Evolutionary conservation across 805 yeast species (phyloP).

Genomic region (Groenewaldozyma tartarivorans): DNA sequence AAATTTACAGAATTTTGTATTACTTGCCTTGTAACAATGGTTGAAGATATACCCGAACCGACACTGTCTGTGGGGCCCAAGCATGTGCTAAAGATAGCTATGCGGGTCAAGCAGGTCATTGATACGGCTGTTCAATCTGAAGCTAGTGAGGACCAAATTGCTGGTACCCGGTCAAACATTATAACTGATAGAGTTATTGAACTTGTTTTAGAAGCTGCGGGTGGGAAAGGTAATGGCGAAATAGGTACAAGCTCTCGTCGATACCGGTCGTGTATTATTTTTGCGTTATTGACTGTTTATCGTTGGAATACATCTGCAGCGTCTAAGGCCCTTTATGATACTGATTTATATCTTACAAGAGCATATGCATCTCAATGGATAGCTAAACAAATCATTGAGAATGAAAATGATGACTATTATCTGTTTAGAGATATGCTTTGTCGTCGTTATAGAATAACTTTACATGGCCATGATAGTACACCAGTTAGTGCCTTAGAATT

Average conservation of each 20-base stretch:
- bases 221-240: conserved; percentile 59
- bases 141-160: conserved; percentile 41
- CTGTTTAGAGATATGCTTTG: conserved; percentile 69
- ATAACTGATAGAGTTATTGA: conserved; percentile 49
- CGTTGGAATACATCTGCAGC: conserved; percentile 66
- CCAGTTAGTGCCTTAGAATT: conserved; percentile 75
- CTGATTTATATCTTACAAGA: conserved; percentile 49
- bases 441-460: conserved; percentile 58
- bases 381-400: conserved; percentile 62
- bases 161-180: conserved; percentile 48
- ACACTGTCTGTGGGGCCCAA: conserved; percentile 4
- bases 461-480: conserved; percentile 48
- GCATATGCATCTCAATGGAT: conserved; percentile 64
- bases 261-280: conserved; percentile 58
- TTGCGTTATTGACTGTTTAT: conserved; percentile 64
- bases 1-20: too few species aligned
- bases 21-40: too few species aligned
- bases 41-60: neutral
- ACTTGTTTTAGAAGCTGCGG: conserved; percentile 65
- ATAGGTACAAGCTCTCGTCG: conserved; percentile 45
- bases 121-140: conserved; percentile 64
- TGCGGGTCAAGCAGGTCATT: conserved; percentile 62
- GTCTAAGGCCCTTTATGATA: conserved; percentile 53
- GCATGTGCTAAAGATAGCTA: conserved; percentile 36
- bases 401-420: conserved; percentile 32